Conservation (phyloP, 352 stramenopile species). For the Aphanomyces cochlioides region DNA sequence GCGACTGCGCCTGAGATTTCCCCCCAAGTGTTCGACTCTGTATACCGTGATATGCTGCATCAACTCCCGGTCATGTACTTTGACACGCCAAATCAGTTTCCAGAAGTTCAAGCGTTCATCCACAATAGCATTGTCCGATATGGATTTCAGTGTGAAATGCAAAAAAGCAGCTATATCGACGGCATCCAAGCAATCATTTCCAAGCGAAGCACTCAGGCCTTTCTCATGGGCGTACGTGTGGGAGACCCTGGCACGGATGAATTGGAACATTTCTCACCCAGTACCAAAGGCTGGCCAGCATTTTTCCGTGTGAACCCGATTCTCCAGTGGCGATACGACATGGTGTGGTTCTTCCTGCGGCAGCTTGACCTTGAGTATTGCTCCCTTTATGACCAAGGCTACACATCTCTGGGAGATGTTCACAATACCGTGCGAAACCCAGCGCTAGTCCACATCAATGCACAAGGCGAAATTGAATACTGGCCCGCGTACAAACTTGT, state of each 20-base stretch:
- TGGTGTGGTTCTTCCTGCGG: conserved; percentile 92
- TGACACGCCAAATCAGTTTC: conserved; percentile 93
- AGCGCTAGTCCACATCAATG: conserved; percentile 66
- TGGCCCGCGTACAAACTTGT: conserved; percentile 64
- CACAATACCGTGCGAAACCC: conserved; percentile 95
- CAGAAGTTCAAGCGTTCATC: conserved; percentile 88
- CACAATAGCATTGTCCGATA: conserved; percentile 58
- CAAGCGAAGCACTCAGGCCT: conserved; percentile 78
- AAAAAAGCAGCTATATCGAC: conserved; percentile 89
- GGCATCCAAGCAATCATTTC: conserved; percentile 90
- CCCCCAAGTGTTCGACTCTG: conserved; percentile 49
- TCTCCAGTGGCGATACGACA: conserved; percentile 93
- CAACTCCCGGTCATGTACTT: conserved; percentile 93
- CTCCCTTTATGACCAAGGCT: conserved; percentile 87
- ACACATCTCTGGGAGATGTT: conserved; percentile 92
- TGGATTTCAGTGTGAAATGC: conserved; percentile 48
- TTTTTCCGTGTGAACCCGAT: conserved; percentile 99
- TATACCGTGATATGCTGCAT: conserved; percentile 44
- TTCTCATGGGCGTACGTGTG: conserved; percentile 87
- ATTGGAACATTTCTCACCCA: conserved; percentile 81
- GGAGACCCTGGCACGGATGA: conserved; percentile 92
- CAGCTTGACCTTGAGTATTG: conserved; percentile 86
- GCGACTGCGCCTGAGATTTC: conserved; percentile 19
- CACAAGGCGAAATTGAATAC: conserved; percentile 55
- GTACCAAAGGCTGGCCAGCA: conserved; percentile 88